Evolutionary conservation across 2,329 filamentous ascomycete genomes (phyloP).

Genomic region (Purpureocillium lavendulum): DNA sequence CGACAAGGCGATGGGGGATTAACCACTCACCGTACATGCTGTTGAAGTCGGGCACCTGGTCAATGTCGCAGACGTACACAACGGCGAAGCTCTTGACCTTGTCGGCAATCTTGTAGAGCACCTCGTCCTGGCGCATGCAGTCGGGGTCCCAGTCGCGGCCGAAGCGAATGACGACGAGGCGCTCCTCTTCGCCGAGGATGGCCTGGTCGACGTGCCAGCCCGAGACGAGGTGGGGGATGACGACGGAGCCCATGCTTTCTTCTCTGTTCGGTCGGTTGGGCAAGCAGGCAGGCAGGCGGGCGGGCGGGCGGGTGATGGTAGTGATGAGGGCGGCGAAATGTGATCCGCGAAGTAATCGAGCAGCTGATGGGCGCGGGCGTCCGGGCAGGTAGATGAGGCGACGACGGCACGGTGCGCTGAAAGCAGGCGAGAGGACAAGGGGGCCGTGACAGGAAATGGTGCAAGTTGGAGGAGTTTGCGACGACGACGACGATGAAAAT

Average conservation of each 20-base stretch:
- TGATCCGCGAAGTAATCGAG: too few relatives aligned
- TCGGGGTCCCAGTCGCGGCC: constrained; percentile 77
- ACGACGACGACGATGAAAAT: too few relatives aligned
- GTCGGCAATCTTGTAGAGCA: constrained; percentile 90
- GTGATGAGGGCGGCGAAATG: too few relatives aligned
- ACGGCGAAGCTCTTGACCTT: constrained; percentile 88
- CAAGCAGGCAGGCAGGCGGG: background rate
- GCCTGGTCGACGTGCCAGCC: constrained; percentile 99
- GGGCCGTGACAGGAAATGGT: too few relatives aligned
- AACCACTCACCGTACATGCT: constrained; percentile 67
- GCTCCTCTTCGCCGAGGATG: constrained; percentile 80
- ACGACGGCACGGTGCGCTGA: too few relatives aligned
- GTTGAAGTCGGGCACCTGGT: constrained; percentile 87
- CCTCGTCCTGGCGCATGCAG: constrained; percentile 72
- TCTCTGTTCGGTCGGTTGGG: background rate
- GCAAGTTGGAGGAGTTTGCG: too few relatives aligned
- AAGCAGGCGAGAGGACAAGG: too few relatives aligned
- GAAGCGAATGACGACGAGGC: constrained; percentile 89
- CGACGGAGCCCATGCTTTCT: constrained; percentile 63
- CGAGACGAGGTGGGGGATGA: constrained; percentile 81
- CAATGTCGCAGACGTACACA: constrained; percentile 90
- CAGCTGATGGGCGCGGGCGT: too few relatives aligned
- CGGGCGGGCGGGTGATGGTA: background rate
- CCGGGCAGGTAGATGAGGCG: too few relatives aligned
- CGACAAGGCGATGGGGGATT: constrained; percentile 1